Base-by-base conservation (phyloP, 2,329 filamentous ascomycete genomes). In the Curvularia spicifera region DNA sequence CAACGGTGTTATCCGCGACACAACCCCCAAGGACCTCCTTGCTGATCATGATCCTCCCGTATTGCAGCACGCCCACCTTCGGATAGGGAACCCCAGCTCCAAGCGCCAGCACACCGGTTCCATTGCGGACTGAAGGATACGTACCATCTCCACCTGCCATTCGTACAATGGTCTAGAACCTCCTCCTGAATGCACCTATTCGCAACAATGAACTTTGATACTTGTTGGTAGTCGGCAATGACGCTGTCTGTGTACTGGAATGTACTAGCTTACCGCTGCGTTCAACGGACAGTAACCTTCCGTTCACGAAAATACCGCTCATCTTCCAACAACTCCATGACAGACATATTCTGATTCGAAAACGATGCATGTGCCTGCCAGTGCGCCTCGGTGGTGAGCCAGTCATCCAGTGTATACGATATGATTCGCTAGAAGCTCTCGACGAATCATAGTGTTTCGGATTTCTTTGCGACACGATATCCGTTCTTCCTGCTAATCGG, bases 301-400 rank as follows among this genome's bases (percentile, higher is more conserved):
- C 12, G 22, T 43, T 3, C 15, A 53, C 28, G 13, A 33, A 20
- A n/a, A 42, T 22, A 37, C 26, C 40, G 31, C 13, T 72, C 40
- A 47, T 69, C 82, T 83, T 83, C 59, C 78, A 81, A 48, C 63
- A 74, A 15, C 71, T 24, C 31, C 18, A 26, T 44, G 50, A 33
- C 18, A 57, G 12, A 31, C 50, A 18, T 57, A 20, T 37, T 35
- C 29, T 43, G 24, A 15, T 7, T 35, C 45, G 12, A n/a, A 29
- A 29, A 33, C 18, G n/a, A 26, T 28, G 26, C 49, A 33, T 48
- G 18, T 24, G 26, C 37, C 45, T 33, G 35, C 18, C 20, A 42
- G 39, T 12, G 39, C 43, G 28, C 22, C 39, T 44, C 35, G 31
- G 33, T 26, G 22, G 18, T 18, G 18, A 18, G 12, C 35, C 28